phyloP scores from a whole-genome alignment of 2,329 filamentous ascomycete genomes.

The Diaporthe batatas region DNA sequence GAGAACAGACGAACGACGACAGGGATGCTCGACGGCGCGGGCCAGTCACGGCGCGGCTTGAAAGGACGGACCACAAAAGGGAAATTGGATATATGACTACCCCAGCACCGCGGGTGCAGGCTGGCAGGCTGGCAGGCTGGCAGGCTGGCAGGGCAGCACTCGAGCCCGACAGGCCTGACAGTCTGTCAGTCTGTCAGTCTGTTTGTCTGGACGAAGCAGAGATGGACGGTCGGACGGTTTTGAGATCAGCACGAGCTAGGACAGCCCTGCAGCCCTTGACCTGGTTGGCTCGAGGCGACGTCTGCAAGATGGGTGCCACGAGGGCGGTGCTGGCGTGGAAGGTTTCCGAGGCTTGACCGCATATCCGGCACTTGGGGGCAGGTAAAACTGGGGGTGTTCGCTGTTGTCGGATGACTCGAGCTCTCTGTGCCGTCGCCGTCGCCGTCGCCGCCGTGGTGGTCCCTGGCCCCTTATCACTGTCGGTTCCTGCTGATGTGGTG shows the following conservation, averaged over 20 bases:
- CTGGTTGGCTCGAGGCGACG: conserved; percentile 10
- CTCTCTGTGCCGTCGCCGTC: background rate
- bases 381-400: background rate
- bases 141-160: too few species aligned
- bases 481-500: too few species aligned
- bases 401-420: conserved; percentile 20
- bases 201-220: too few species aligned
- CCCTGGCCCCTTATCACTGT: too few species aligned
- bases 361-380: conserved; percentile 10
- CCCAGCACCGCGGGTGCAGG: background rate
- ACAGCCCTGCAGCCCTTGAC: background rate
- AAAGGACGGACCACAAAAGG: conserved; percentile 40
- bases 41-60: conserved; percentile 17
- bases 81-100: conserved; percentile 50
- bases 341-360: conserved; percentile 15
- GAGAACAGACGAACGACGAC: conserved; percentile 27
- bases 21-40: background rate
- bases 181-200: too few species aligned
- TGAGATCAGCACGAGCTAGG: conserved; percentile 24
- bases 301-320: background rate
- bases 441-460: background rate
- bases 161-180: conserved; percentile 46
- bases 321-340: conserved; percentile 6
- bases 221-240: background rate
- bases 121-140: too few species aligned